Conservation (phyloP, 768 basidiomycete genomes). For the Pisolithus tinctorius region DNA sequence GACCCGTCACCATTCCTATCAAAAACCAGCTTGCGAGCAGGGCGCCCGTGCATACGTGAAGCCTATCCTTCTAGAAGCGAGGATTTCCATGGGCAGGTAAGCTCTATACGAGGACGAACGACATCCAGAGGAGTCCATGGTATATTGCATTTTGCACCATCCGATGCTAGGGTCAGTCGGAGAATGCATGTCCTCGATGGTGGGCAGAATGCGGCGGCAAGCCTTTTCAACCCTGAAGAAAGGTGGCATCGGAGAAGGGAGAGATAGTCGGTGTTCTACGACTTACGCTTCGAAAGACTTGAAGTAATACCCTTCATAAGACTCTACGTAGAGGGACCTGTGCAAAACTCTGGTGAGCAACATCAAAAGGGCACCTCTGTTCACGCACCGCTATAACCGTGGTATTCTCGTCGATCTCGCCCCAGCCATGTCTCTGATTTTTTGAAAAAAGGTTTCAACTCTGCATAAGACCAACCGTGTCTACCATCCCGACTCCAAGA, state of each 20-base stretch:
- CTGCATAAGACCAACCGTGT: conserved; percentile 30
- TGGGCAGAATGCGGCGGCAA: neutral
- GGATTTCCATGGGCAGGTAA: conserved; percentile 8
- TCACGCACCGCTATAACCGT: neutral
- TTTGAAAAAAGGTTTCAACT: conserved; percentile 27
- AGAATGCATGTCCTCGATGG: conserved; percentile 1
- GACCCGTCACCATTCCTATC: neutral
- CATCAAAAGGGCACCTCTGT: neutral
- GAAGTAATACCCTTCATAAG: conserved; percentile 2
- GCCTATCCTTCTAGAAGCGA: conserved; percentile 1
- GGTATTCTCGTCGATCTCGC: neutral
- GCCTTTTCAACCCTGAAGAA: neutral
- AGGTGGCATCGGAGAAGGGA: neutral
- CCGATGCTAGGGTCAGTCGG: neutral
- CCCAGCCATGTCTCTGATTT: conserved; percentile 25
- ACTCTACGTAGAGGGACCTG: neutral
- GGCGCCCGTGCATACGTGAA: conserved; percentile 11
- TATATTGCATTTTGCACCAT: conserved; percentile 2
- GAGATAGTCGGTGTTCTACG: neutral
- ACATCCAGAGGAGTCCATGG: neutral
- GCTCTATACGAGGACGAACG: conserved; percentile 12
- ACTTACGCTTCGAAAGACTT: neutral
- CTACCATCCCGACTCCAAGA: conserved; percentile 23
- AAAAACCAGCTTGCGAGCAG: conserved; percentile 1
- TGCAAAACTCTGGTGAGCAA: too few relatives aligned